phyloP scores from a whole-genome alignment of 805 yeast species.

The Ogataea degrootiae region DNA sequence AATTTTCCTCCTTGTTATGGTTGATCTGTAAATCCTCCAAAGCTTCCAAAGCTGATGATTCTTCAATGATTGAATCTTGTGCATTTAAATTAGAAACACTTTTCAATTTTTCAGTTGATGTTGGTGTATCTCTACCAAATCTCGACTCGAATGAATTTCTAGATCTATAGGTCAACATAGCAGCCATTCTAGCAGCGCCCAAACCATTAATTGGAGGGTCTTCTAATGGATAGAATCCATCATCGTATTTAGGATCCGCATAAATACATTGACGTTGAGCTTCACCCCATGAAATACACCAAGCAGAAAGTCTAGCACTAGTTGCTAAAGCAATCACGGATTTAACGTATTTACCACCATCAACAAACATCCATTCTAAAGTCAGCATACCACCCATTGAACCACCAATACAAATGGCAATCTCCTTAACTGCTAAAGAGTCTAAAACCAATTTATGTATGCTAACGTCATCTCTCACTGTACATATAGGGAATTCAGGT shows the following conservation, averaged over 20 bases:
- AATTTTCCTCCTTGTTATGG: conserved; percentile 44
- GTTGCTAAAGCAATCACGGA: conserved; percentile 84
- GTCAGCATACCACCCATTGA: conserved; percentile 99
- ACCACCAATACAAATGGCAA: conserved; percentile 91
- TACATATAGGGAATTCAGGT: conserved; percentile 90
- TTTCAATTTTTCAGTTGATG: conserved; percentile 19
- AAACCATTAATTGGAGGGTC: conserved; percentile 83
- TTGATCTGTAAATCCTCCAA: neutral
- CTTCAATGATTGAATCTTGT: conserved; percentile 4
- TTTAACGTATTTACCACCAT: conserved; percentile 62
- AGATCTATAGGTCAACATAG: conserved; percentile 86
- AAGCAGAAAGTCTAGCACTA: conserved; percentile 90
- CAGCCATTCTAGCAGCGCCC: conserved; percentile 97
- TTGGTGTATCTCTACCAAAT: conserved; percentile 81
- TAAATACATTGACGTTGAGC: conserved; percentile 96
- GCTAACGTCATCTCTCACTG: conserved; percentile 87
- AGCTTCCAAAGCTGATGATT: conserved; percentile 7
- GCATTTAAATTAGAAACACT: conserved; percentile 7
- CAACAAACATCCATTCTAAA: conserved; percentile 71
- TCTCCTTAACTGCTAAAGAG: conserved; percentile 66
- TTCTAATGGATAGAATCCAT: conserved; percentile 77
- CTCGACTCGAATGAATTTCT: conserved; percentile 87
- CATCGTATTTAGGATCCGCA: conserved; percentile 88
- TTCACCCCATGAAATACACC: conserved; percentile 99
- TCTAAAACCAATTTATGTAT: conserved; percentile 77